phyloP scores from a whole-genome alignment of 192 early-diverging fungal species.

The Haplosporangium gracile region DNA sequence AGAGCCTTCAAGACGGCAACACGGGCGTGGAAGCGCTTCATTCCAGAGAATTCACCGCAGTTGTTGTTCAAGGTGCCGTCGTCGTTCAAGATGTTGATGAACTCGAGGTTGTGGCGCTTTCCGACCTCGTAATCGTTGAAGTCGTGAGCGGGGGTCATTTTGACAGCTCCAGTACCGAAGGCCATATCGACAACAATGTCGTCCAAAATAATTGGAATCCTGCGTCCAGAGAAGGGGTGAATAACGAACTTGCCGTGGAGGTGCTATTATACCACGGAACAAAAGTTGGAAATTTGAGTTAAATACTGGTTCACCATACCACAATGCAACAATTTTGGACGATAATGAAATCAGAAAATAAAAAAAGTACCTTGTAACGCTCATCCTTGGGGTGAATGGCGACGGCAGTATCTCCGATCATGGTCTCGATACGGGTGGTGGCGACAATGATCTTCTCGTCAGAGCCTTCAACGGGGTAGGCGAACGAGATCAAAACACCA shows the following conservation, averaged over 20 bases:
- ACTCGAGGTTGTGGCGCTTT: constrained; percentile 93
- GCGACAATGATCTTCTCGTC: constrained; percentile 94
- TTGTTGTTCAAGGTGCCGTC: constrained; percentile 95
- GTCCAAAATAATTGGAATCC: constrained; percentile 91
- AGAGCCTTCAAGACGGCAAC: constrained; percentile 88
- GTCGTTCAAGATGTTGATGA: constrained; percentile 98
- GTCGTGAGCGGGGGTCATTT: constrained; percentile 99
- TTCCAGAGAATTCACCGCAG: constrained; percentile 88
- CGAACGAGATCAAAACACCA: constrained; percentile 96
- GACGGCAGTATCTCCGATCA: constrained; percentile 98
- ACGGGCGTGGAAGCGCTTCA: constrained; percentile 96
- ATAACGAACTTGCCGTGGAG: constrained; percentile 93
- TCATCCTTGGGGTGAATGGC: constrained; percentile 94
- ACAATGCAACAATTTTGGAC: not conserved
- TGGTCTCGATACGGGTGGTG: constrained; percentile 99
- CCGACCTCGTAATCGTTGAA: constrained; percentile 97
- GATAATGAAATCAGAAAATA: not conserved
- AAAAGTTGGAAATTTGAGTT: not conserved
- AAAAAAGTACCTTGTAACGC: constrained; percentile 79
- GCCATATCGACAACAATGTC: constrained; percentile 90
- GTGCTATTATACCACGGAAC: constrained; percentile 61
- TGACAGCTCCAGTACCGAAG: constrained; percentile 99
- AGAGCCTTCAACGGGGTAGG: constrained; percentile 89
- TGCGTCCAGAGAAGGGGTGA: constrained; percentile 94
- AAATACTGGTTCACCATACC: too few relatives aligned